Percentiles rank a stretch among this genome's conserved stretches.
Evolutionary conservation across 1,284 basidiomycete species (phyloP).

Genomic region (Chalciporus sp.): DNA sequence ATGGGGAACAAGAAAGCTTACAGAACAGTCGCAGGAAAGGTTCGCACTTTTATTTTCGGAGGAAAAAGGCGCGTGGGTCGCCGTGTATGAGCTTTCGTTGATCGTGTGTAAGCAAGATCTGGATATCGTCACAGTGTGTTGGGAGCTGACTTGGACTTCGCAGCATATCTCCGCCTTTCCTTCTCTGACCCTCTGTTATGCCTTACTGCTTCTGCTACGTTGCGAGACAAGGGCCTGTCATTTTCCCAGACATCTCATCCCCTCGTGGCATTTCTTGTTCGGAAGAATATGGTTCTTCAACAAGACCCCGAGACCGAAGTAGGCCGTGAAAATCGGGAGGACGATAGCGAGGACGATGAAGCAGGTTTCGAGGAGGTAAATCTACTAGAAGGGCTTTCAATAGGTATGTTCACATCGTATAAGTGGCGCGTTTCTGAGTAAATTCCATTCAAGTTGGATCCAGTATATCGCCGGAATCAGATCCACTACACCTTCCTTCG

Average conservation of each 20-base stretch:
- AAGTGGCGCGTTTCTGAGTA: neutral
- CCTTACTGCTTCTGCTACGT: slow-evolving; percentile 77
- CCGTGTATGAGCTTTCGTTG: slow-evolving; percentile 72
- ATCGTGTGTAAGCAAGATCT: slow-evolving; percentile 65
- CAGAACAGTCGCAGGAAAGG: slow-evolving; percentile 50
- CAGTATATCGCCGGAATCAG: slow-evolving; percentile 42
- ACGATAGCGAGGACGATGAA: slow-evolving; percentile 40
- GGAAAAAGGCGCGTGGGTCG: slow-evolving; percentile 64
- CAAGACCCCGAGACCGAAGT: slow-evolving; percentile 24
- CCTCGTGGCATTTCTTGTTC: slow-evolving; percentile 49
- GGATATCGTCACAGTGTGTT: neutral
- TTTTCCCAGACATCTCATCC: slow-evolving; percentile 55
- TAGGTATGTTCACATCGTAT: slow-evolving; percentile 41
- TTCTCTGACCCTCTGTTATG: slow-evolving; percentile 76
- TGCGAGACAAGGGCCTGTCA: slow-evolving; percentile 70
- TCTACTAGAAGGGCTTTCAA: slow-evolving; percentile 65
- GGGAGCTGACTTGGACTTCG: slow-evolving; percentile 2
- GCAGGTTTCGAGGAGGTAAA: slow-evolving; percentile 79
- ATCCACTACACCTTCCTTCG: slow-evolving; percentile 55
- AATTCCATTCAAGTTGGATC: slow-evolving; percentile 40
- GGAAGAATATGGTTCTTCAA: slow-evolving; percentile 20
- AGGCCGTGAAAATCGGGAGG: slow-evolving; percentile 18
- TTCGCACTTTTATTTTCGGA: slow-evolving; percentile 68
- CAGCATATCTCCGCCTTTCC: slow-evolving; percentile 75
- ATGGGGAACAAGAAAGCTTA: slow-evolving; percentile 61